Evolutionary conservation across 495 filamentous ascomycete genomes (phyloP).

Genomic region (Aeminium ludgeri): DNA sequence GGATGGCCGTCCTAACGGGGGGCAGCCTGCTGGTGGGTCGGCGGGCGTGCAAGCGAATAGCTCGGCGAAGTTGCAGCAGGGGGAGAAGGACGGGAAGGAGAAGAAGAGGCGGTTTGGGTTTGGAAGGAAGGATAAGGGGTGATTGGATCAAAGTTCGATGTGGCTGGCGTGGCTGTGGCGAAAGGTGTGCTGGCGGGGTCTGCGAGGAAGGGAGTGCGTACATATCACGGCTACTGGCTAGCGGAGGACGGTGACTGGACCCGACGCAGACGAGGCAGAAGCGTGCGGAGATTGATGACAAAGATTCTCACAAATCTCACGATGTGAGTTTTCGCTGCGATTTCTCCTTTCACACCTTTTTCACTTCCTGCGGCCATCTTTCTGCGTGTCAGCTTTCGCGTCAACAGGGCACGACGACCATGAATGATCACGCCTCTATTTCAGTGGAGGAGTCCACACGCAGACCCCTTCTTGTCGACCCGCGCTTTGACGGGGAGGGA

Average conservation of each 20-base stretch:
- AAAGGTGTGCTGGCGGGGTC: background rate
- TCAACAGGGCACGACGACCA: too few species aligned
- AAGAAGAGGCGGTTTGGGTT: conserved; percentile 69
- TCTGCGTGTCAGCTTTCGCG: too few species aligned
- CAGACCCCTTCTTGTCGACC: too few species aligned
- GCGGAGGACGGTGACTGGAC: background rate
- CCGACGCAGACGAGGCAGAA: background rate
- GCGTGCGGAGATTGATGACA: background rate
- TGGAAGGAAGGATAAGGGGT: conserved; percentile 29
- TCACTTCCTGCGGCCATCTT: too few species aligned
- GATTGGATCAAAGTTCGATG: background rate
- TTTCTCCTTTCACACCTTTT: too few species aligned
- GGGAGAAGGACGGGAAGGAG: conserved; percentile 43
- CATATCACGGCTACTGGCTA: background rate
- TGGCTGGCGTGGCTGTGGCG: too few species aligned
- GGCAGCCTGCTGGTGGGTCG: conserved; percentile 15
- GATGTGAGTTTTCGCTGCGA: too few species aligned
- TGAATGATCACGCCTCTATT: too few species aligned
- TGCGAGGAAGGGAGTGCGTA: background rate
- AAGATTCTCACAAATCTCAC: background rate
- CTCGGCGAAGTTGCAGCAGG: conserved; percentile 31
- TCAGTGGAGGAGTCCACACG: too few species aligned
- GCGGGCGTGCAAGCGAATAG: conserved; percentile 13
- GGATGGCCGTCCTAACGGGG: conserved; percentile 14
- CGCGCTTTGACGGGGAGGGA: too few species aligned